phyloP scores from a whole-genome alignment of 2,329 filamentous ascomycete genomes.

The Talaromyces sp. region DNA sequence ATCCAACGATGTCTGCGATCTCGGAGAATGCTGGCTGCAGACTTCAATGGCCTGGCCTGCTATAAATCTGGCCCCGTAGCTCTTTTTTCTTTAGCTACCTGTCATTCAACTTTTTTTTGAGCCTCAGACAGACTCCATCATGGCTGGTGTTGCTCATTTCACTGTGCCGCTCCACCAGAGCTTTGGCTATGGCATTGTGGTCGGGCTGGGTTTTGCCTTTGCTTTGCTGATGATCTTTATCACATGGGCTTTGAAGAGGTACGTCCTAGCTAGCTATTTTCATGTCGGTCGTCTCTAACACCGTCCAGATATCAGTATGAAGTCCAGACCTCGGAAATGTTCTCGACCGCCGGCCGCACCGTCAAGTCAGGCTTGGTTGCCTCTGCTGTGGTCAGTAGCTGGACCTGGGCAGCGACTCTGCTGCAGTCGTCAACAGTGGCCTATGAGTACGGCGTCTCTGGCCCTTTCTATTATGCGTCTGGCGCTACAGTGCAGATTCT shows the following conservation, averaged over 20 bases:
- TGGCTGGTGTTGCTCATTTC: slow-evolving; percentile 17
- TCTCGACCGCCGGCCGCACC: slow-evolving; percentile 79
- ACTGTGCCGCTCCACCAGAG: slow-evolving; percentile 46
- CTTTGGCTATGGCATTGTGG: slow-evolving; percentile 72
- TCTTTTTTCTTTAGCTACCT: neutral
- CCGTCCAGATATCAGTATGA: slow-evolving; percentile 57
- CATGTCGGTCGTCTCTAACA: neutral
- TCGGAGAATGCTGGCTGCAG: slow-evolving; percentile 8
- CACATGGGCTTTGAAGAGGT: slow-evolving; percentile 64
- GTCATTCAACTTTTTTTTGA: neutral
- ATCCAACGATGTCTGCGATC: slow-evolving; percentile 7
- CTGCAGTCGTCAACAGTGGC: slow-evolving; percentile 76
- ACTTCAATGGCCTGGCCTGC: neutral
- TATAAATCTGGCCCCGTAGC: neutral
- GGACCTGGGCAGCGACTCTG: slow-evolving; percentile 87
- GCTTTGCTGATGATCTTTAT: slow-evolving; percentile 69
- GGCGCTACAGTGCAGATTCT: slow-evolving; percentile 83
- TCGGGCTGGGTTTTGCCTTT: slow-evolving; percentile 69
- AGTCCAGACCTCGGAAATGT: slow-evolving; percentile 86
- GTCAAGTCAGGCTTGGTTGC: slow-evolving; percentile 86
- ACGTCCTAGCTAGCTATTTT: slow-evolving; percentile 12
- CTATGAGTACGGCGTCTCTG: slow-evolving; percentile 68
- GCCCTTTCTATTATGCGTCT: slow-evolving; percentile 63
- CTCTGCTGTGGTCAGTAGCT: slow-evolving; percentile 84
- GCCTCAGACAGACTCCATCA: neutral